Evolutionary conservation across 2,329 filamentous ascomycete species (phyloP).

Genomic region (Pyrenochaeta sp.): DNA sequence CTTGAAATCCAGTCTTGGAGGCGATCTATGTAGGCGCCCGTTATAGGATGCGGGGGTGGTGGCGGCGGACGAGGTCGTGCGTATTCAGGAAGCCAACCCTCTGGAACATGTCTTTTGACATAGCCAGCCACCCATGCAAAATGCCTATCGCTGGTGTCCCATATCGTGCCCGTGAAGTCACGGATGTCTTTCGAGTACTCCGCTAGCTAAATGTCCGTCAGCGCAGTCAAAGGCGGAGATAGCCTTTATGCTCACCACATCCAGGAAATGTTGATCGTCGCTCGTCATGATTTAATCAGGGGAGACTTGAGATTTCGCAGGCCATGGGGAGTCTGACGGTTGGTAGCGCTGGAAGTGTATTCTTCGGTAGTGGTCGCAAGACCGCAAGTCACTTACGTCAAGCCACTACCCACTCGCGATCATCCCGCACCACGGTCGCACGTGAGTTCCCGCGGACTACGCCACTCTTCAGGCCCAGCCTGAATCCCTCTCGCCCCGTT

Average conservation of each 20-base stretch:
- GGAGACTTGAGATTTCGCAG: neutral
- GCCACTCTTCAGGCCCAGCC: constrained; percentile 7
- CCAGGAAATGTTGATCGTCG: constrained; percentile 80
- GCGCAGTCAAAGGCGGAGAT: constrained; percentile 8
- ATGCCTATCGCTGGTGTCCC: constrained; percentile 81
- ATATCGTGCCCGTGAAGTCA: constrained; percentile 75
- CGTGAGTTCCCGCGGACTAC: constrained; percentile 6
- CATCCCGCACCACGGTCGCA: constrained; percentile 15
- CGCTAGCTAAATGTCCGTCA: constrained; percentile 57
- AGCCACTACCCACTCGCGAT: constrained; percentile 17
- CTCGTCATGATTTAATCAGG: constrained; percentile 69
- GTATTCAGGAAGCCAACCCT: constrained; percentile 76
- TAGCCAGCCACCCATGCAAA: constrained; percentile 78
- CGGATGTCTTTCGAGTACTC: constrained; percentile 72
- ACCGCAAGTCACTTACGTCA: constrained; percentile 18
- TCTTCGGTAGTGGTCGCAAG: constrained; percentile 11
- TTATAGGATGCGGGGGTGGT: constrained; percentile 53
- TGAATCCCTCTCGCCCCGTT: constrained; percentile 14
- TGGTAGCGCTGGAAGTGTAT: constrained; percentile 5
- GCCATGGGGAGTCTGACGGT: neutral
- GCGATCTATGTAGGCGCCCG: constrained; percentile 61
- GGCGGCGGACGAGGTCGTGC: constrained; percentile 67
- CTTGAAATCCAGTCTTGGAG: constrained; percentile 74
- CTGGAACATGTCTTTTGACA: constrained; percentile 73
- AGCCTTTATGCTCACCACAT: constrained; percentile 67